Conservation (phyloP, 2,329 filamentous ascomycete species). For the Plectosphaerella cucumerina region DNA sequence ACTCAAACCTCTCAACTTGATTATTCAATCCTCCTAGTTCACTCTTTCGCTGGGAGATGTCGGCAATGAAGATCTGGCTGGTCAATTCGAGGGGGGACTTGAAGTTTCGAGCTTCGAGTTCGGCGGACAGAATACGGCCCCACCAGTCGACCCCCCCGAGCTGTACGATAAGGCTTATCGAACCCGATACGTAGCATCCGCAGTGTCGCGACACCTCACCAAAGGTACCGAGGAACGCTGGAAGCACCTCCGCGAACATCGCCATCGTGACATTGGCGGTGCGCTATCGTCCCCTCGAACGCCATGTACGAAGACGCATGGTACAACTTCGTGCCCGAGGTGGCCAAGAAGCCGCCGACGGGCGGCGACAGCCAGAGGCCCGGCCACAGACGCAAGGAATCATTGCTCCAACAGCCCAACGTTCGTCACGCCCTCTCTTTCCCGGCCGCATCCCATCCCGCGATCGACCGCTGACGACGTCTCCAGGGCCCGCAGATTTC, state of each 20-base stretch:
- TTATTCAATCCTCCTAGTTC: no score
- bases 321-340: conserved; percentile 71
- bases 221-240: no score
- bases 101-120: no score
- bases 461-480: conserved; percentile 1
- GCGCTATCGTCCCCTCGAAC: not conserved
- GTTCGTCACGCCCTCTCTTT: conserved; percentile 33
- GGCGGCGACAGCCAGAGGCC: conserved; percentile 33
- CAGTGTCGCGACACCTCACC: no score
- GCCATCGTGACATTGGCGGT: not conserved
- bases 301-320: conserved; percentile 79
- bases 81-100: no score
- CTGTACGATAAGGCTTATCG: no score
- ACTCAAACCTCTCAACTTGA: no score
- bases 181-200: no score
- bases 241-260: conserved; percentile 1
- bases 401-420: conserved; percentile 64
- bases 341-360: conserved; percentile 44
- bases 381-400: conserved; percentile 63
- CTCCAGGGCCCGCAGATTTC: conserved; percentile 49
- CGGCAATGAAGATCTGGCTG: no score
- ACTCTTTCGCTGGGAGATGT: no score
- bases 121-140: no score
- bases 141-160: no score
- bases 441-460: not conserved